Evolutionary conservation across 768 basidiomycete species (phyloP), one percentile per base, ranked within the genome.

Genomic region (Gautieria morchelliformis): DNA sequence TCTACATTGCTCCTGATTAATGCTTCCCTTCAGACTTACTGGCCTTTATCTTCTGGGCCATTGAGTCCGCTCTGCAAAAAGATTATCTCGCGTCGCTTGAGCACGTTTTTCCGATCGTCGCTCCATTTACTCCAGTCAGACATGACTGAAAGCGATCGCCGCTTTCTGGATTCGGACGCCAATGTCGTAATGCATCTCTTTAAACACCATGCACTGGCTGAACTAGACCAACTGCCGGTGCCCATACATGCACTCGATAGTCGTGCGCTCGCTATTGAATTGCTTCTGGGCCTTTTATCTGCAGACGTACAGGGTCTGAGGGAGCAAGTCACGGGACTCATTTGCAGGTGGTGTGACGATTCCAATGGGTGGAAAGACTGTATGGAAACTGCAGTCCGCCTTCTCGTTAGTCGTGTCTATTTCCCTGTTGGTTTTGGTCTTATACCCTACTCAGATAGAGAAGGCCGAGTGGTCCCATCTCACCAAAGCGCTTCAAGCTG

Each of bases 11-110:
- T 44, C 47, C 48, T 24, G 11, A 27, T 59, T 59, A 15, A 61
- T 54, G 12, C 10, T 17, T 37, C 22, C 49, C 19, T 58, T n/a
- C 45, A 83, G 78, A 71, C 77, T 60, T 77, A 77, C 64, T 83
- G 83, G 82, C 69, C 73, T 10, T 62, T 67, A 19, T 63, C 66
- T 4, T 59, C 68, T 19, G 60, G 40, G 4, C 59, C 64, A 5
- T 71, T 74, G 37, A 78, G 79, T 5, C 72, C 78, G 3, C 65
- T 83, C 5, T 68, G 78, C 20, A 68, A 70, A 6, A 68, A 73
- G 4, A 76, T 84, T 32, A 73, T 78, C 53, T 67, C 71, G 22
- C 75, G 79, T 19, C 80, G 77, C 55, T 64, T 86, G 14, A 69
- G 66, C 39, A 66, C 66, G 45, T 74, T 77, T 65, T 62, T 70